Evolutionary conservation across 805 yeast species (phyloP), one percentile per base, ranked within the genome.

Genomic region (Cyberlindnera mississippiensis): DNA sequence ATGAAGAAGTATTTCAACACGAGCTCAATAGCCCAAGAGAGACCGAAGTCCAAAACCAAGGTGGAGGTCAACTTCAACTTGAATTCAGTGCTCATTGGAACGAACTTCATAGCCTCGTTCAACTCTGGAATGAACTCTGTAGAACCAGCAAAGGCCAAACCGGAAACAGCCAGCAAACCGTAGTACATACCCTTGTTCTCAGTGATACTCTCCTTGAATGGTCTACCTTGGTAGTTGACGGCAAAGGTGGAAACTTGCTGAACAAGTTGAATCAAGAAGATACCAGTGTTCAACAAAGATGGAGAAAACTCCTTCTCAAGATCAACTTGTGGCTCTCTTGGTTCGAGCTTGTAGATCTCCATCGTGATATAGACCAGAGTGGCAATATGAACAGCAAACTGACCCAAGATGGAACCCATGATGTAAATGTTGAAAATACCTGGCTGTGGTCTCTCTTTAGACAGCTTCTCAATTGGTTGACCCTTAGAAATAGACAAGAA

Each of bases 191-290:
- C 98, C 66, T 82, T 85, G 68, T 93, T 93, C 63, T 85, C 96
- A 40, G 71, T 72, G 55, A 93, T 84, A 43, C 87, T 79, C 68
- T 93, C 96, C 63, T 95, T 83, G 71, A 93, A 93, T 42, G 99
- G 99, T 53, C 85, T 81, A 41, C 99, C 99, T 69, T 88, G 96
- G 66, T 93, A 93, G 68, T 93, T 93, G 44, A 93, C 96, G 16
- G 96, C 96, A 71, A 90, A 93, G 0, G 99, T 93, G 13, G 97
- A 87, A 40, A 93, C 95, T 66, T 93, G 96, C 71, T 93, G 98
- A 15, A 96, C 91, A 57, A 93, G 75, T 65, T 90, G 97, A 43
- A 93, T 76, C 62, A 93, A 74, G 68, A 90, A 93, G 72, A 93
- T 90, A 57, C 96, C 97, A 30, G 98, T 91, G 69, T 93, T 93